Evolutionary conservation across 2,329 filamentous ascomycete species (phyloP).

Genomic region (Pyrenochaeta sp.): DNA sequence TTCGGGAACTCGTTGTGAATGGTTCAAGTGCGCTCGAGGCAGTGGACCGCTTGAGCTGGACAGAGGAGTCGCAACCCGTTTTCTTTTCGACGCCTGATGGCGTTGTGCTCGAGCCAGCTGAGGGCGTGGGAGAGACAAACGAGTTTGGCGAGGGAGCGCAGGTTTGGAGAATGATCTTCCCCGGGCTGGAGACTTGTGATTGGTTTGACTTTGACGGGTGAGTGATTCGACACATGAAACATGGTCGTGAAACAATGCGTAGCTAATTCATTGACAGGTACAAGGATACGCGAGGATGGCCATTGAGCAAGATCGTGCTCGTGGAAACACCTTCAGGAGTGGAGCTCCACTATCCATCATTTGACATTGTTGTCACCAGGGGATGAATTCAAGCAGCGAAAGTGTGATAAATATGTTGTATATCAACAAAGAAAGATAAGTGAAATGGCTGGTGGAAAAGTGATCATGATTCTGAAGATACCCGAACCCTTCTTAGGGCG

Average conservation of each 20-base stretch:
- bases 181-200: constrained; percentile 34
- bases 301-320: constrained; percentile 37
- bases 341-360: constrained; percentile 40
- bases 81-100: constrained; percentile 34
- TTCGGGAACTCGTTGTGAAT: constrained; percentile 37
- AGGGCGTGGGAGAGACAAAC: constrained; percentile 29
- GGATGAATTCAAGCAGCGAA: background rate
- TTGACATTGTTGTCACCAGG: constrained; percentile 30
- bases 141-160: constrained; percentile 34
- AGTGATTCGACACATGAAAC: constrained; percentile 1
- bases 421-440: too few species aligned
- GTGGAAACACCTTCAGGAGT: constrained; percentile 25
- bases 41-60: constrained; percentile 37
- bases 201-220: constrained; percentile 45
- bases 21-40: constrained; percentile 38
- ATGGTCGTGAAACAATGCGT: background rate
- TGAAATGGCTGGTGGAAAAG: too few species aligned
- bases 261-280: constrained; percentile 18
- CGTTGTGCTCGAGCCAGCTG: constrained; percentile 33
- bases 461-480: too few species aligned
- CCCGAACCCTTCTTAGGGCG: too few species aligned
- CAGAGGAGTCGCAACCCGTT: constrained; percentile 13
- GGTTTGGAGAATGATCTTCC: constrained; percentile 36
- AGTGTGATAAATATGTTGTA: too few species aligned
- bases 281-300: constrained; percentile 41